A percentile compares a stretch with the other conserved stretches of the same genome.
phyloP scores from a whole-genome alignment of 2,329 filamentous ascomycete species.

The Venturia carpophila region DNA sequence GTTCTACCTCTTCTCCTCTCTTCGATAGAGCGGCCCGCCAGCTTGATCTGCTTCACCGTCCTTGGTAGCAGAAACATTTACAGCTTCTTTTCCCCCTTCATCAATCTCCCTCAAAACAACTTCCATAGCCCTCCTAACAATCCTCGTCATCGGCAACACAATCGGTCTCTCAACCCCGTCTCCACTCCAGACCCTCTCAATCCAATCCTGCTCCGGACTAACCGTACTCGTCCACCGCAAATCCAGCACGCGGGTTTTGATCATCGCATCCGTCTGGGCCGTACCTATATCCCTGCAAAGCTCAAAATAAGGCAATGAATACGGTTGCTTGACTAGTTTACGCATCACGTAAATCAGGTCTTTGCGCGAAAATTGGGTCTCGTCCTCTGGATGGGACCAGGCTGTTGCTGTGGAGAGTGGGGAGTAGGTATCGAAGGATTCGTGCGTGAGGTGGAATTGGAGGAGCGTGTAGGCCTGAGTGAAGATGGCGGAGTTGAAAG shows the following conservation, averaged over 20 bases:
- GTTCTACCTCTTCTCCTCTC: neutral
- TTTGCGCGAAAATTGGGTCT: neutral
- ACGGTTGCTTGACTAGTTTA: neutral
- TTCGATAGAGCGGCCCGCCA: neutral
- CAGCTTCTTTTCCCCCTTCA: neutral
- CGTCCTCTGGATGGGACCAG: constrained; percentile 1
- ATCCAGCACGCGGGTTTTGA: constrained; percentile 9
- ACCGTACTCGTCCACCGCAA: constrained; percentile 13
- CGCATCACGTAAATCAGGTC: constrained; percentile 14
- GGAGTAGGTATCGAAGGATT: constrained; percentile 14
- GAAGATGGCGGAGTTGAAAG: constrained; percentile 12
- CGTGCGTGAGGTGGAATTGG: constrained; percentile 14
- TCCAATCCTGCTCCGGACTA: constrained; percentile 13
- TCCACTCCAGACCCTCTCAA: constrained; percentile 10
- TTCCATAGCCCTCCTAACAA: constrained; percentile 16
- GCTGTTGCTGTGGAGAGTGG: constrained; percentile 13
- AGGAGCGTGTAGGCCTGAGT: constrained; percentile 15
- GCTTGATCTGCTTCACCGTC: neutral
- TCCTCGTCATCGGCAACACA: constrained; percentile 16
- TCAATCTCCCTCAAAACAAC: constrained; percentile 9
- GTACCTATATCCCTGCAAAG: constrained; percentile 12
- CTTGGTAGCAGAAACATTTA: neutral
- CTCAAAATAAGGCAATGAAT: constrained; percentile 8
- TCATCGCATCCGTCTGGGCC: constrained; percentile 8
- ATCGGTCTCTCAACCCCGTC: constrained; percentile 15